Conservation (phyloP, 23 red algal genomes). For the Chondrus crispus region DNA sequence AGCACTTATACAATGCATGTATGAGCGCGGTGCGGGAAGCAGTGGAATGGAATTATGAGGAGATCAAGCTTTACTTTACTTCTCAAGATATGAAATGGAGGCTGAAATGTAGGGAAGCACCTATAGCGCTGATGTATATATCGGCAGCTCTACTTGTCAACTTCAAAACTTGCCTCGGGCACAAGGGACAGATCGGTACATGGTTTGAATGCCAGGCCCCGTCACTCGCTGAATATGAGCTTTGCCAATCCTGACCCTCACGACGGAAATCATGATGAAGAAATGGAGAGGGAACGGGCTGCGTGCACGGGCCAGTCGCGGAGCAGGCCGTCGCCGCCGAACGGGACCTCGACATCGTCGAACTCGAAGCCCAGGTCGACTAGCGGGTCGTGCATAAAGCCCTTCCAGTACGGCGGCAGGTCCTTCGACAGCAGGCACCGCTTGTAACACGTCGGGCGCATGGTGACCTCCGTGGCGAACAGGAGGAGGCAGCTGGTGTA, state of each 20-base stretch:
- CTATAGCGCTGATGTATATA: neutral
- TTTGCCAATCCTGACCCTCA: too few relatives aligned
- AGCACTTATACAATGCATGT: neutral
- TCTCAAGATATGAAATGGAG: neutral
- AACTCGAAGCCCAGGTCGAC: constrained; percentile 58
- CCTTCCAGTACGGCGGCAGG: constrained; percentile 82
- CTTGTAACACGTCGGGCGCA: constrained; percentile 92
- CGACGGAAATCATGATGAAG: constrained; percentile 74
- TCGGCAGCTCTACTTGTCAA: neutral
- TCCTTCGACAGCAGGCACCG: constrained; percentile 43
- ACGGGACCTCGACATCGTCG: constrained; percentile 52
- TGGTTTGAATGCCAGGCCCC: neutral
- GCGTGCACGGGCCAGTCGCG: neutral
- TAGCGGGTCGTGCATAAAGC: constrained; percentile 72
- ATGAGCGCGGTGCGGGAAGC: neutral
- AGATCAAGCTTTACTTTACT: neutral
- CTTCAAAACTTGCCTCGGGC: neutral
- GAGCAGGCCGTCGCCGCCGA: neutral
- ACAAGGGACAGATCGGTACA: neutral
- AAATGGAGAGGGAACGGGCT: neutral
- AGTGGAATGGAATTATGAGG: neutral
- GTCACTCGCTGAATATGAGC: neutral
- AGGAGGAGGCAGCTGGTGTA: constrained; percentile 60
- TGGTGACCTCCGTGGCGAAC: constrained; percentile 84
- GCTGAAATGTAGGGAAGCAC: neutral